phyloP scores from a whole-genome alignment of 2,329 filamentous ascomycete species.

The Tolypocladium sp. region DNA sequence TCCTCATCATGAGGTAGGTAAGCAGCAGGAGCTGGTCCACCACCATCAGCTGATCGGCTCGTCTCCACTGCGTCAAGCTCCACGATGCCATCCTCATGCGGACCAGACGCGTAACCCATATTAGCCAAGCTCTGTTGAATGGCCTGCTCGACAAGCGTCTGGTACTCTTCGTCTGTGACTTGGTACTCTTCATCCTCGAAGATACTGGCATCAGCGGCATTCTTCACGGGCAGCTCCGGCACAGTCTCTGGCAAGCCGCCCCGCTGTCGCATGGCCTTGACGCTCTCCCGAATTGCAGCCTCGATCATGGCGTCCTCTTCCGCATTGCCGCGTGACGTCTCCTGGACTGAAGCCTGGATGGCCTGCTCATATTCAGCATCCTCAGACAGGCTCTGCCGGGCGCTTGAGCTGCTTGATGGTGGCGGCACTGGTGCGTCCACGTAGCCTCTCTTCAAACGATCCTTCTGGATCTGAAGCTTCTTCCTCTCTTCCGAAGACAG shows the following conservation, averaged over 20 bases:
- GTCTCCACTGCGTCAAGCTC: slow-evolving; percentile 7
- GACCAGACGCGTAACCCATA: slow-evolving; percentile 2
- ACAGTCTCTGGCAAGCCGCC: slow-evolving; percentile 16
- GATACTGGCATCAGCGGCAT: slow-evolving; percentile 17
- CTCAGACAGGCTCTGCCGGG: slow-evolving; percentile 17
- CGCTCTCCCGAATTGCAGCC: slow-evolving; percentile 62
- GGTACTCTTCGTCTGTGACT: slow-evolving; percentile 49
- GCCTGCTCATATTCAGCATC: slow-evolving; percentile 61
- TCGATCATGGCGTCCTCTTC: slow-evolving; percentile 65
- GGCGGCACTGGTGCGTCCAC: slow-evolving; percentile 8
- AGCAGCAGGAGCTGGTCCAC: neutral
- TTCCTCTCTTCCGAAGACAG: slow-evolving; percentile 42
- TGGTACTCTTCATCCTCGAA: slow-evolving; percentile 32
- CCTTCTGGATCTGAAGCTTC: slow-evolving; percentile 38
- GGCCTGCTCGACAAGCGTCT: slow-evolving; percentile 45
- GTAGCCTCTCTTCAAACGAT: slow-evolving; percentile 25
- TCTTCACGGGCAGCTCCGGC: slow-evolving; percentile 11
- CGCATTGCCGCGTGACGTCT: slow-evolving; percentile 60
- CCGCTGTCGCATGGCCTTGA: slow-evolving; percentile 41
- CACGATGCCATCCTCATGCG: slow-evolving; percentile 9
- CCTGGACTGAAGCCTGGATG: slow-evolving; percentile 58
- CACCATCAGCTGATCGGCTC: neutral
- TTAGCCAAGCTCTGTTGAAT: slow-evolving; percentile 40
- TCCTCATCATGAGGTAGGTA: slow-evolving; percentile 10
- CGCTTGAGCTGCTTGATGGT: slow-evolving; percentile 6